Base-by-base conservation (phyloP, 306 rosid genomes). In the Prunus salicina region DNA sequence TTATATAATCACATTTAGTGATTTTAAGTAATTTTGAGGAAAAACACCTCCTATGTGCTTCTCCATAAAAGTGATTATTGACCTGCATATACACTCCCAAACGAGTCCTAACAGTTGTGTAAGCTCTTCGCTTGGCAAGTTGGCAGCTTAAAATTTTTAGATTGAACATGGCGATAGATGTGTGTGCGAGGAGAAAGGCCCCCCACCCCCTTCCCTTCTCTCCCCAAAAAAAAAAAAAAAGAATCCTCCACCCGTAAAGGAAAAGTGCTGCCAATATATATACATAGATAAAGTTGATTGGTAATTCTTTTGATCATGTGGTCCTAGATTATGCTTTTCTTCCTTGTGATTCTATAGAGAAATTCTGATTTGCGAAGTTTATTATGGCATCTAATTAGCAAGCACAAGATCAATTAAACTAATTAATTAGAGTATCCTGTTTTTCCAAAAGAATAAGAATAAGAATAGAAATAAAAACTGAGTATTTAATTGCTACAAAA, bases 41-140 rank as follows among this genome's bases (percentile, higher is more conserved):
- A 2, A 34, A 34, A 0, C 8, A 34, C 8, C 1, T 5, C 0
- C 2, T 34, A 34, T 6, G 0, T 28, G 3, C 3, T 28, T 28
- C 0, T 28, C 3, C 30, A 28, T 28, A 28, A 0, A 32, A 32
- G 38, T 5, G 38, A 32, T 32, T 32, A 32, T 32, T 32, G 0
- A 0, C 38, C 1, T 32, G 5, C 5, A 32, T 32, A 32, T 0
- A 32, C 38, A 32, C 1, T 32, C 6, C 6, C 6, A 32, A 32
- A 32, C 38, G 0, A 0, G 6, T 6, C 6, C 32, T 32, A 25
- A 25, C 5, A 32, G 38, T 34, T 34, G 41, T 1, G 1, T 34
- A 34, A 34, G 6, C 41, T 6, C 41, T 6, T 34, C 41, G 5
- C 38, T 34, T 34, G 38, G 38, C 38, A 30, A 30, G 5, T 30